These are phyloP conservation scores for Lachancea kluyveri DNA, from an alignment of 805 yeast genomes.

Conservation along the genomic window DNA sequence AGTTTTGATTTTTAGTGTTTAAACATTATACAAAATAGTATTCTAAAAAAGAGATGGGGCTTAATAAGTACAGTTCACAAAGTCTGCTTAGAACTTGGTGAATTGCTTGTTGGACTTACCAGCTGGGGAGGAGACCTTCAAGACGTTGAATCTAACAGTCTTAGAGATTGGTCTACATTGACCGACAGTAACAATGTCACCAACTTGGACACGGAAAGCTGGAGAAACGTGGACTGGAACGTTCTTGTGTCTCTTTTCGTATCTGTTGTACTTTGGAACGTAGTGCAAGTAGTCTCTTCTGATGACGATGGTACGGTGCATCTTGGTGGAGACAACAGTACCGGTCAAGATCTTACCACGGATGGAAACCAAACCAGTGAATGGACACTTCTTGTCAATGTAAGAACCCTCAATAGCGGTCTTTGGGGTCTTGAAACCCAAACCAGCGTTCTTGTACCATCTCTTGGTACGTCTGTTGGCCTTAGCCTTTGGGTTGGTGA, in stretches of 20 bases:
- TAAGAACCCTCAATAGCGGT: slow-evolving; percentile 97
- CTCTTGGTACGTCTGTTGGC: slow-evolving; percentile 98
- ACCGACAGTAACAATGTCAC: slow-evolving; percentile 99
- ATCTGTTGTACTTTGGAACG: slow-evolving; percentile 99
- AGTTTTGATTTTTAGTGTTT: slow-evolving; percentile 14
- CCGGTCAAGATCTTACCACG: slow-evolving; percentile 99
- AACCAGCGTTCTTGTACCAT: slow-evolving; percentile 99
- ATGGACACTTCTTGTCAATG: slow-evolving; percentile 99
- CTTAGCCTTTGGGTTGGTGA: slow-evolving; percentile 99
- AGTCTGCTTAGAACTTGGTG: slow-evolving; percentile 75
- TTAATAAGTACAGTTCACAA: slow-evolving; percentile 3
- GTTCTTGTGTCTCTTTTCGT: slow-evolving; percentile 99
- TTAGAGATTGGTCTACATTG: slow-evolving; percentile 99
- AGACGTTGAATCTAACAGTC: slow-evolving; percentile 99
- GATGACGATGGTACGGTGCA: slow-evolving; percentile 99
- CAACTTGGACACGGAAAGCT: slow-evolving; percentile 99
- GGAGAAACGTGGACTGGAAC: slow-evolving; percentile 99
- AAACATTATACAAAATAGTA: slow-evolving; percentile 27
- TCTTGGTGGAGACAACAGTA: slow-evolving; percentile 99
- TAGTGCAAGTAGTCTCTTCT: slow-evolving; percentile 99
- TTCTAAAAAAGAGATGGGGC: slow-evolving; percentile 14
- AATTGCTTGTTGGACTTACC: slow-evolving; percentile 91
- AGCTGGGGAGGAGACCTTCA: slow-evolving; percentile 85
- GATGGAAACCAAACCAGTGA: slow-evolving; percentile 93
- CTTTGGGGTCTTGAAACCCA: slow-evolving; percentile 99